Evolutionary conservation across 1,139 yeast genomes (phyloP).

Genomic region (Magnusiomyces sp.): DNA sequence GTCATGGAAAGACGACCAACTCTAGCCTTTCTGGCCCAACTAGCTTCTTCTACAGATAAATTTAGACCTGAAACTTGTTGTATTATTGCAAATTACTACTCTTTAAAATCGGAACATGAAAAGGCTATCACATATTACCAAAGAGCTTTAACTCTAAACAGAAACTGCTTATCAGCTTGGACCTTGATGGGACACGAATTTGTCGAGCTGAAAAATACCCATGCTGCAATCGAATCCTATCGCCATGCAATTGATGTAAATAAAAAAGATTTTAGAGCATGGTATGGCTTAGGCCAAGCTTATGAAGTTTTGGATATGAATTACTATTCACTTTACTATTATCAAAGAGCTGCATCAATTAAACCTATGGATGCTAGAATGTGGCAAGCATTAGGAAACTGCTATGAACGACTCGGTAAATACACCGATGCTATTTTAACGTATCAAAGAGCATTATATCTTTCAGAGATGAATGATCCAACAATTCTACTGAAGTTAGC

Average conservation of each 20-base stretch:
- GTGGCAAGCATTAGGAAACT: conserved; percentile 95
- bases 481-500: conserved; percentile 62
- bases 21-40: conserved; percentile 78
- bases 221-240: conserved; percentile 95
- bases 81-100: conserved; percentile 86
- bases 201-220: conserved; percentile 90
- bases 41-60: conserved; percentile 73
- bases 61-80: conserved; percentile 95
- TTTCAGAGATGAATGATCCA: conserved; percentile 40
- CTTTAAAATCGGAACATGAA: conserved; percentile 88
- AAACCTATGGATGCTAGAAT: conserved; percentile 86
- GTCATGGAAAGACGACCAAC: conserved; percentile 88
- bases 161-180: conserved; percentile 88
- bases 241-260: conserved; percentile 88
- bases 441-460: conserved; percentile 41
- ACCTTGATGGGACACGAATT: conserved; percentile 98
- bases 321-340: conserved; percentile 82
- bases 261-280: conserved; percentile 85
- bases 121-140: conserved; percentile 89
- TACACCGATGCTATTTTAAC: conserved; percentile 54
- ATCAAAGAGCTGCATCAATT: conserved; percentile 81
- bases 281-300: conserved; percentile 98
- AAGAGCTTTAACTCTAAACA: conserved; percentile 75
- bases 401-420: conserved; percentile 75
- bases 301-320: conserved; percentile 96